A percentile compares a stretch with the other conserved stretches of the same genome.
Conservation (phyloP, 768 basidiomycete species). For the Boletales sp. region DNA sequence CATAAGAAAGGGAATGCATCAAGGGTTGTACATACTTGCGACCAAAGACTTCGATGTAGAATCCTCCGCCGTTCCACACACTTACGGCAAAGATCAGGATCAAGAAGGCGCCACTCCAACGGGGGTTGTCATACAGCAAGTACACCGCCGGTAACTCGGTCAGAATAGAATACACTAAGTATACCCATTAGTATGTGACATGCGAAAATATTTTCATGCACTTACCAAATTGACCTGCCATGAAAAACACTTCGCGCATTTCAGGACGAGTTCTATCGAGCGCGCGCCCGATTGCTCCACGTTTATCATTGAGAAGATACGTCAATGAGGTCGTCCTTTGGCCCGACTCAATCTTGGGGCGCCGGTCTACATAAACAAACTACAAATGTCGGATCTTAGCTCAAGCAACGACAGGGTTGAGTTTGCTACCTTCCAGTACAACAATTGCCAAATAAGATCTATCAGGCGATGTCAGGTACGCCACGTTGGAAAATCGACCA, state of each 20-base stretch:
- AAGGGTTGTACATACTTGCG: slow-evolving; percentile 67
- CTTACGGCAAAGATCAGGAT: slow-evolving; percentile 79
- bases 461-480: slow-evolving; percentile 5
- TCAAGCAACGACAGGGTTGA: background rate
- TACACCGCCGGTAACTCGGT: slow-evolving; percentile 86
- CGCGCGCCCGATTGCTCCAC: slow-evolving; percentile 72
- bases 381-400: slow-evolving; percentile 23
- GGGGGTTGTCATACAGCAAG: slow-evolving; percentile 74
- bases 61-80: slow-evolving; percentile 95
- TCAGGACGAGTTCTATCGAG: slow-evolving; percentile 57
- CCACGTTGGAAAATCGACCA: slow-evolving; percentile 8
- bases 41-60: slow-evolving; percentile 95
- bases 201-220: slow-evolving; percentile 4
- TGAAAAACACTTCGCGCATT: slow-evolving; percentile 71
- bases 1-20: background rate
- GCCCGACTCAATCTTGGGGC: slow-evolving; percentile 87
- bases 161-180: slow-evolving; percentile 73
- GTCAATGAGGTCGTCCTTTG: slow-evolving; percentile 89
- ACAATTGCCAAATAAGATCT: slow-evolving; percentile 91
- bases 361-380: slow-evolving; percentile 86
- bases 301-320: slow-evolving; percentile 84
- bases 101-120: slow-evolving; percentile 77
- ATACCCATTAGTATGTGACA: slow-evolving; percentile 1
- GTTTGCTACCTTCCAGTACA: slow-evolving; percentile 81
- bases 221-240: slow-evolving; percentile 79